Evolutionary conservation across 306 rosid species (phyloP), one percentile per base, ranked within the genome.

Genomic region (Lathyrus oleraceus): DNA sequence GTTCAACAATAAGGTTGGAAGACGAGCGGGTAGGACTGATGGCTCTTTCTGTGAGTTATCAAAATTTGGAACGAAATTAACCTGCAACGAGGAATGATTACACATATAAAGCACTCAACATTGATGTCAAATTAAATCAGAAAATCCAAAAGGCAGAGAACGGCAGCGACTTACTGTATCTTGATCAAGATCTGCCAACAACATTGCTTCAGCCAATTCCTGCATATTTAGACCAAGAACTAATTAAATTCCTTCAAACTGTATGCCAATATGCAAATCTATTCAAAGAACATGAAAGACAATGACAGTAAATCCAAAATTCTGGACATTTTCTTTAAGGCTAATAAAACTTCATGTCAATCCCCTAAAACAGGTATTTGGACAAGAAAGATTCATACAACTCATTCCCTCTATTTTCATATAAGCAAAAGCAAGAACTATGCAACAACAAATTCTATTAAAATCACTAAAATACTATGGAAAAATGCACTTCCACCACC

Each of bases 31-130:
- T 69, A 94, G 84, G 62, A 94, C 79, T 54, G 91, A 84, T 19
- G 99, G 97, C 76, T 94, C 99, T 79, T 86, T 89, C 80, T 94
- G 97, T 65, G 99, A 91, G 81, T 85, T 83, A 85, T 94, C 99
- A 74, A 94, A 94, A 84, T 94, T 94, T 60, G 95, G 87, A 77
- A 85, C 80, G 71, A 91, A 94, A 83, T 91, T 96, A 80, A 94
- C 96, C 99, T 94, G 91, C 73, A 78, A 63, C 51, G 44, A 45
- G 65, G 51, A 49, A 68, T 42, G 70, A 17, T 8, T 14, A 21
- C 10, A 19, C 67, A 80, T 40, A 39, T 71, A 19, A 78, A 44
- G 48, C 38, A 52, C 21, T 45, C 65, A 65, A 32, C 28, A 19
- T 51, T 45, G 49, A 62, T 39, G 44, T 25, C 43, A 76, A 54